Evolutionary conservation across 768 basidiomycete genomes (phyloP), one percentile per base, ranked within the genome.

Genomic region (Phallus indusiatus): DNA sequence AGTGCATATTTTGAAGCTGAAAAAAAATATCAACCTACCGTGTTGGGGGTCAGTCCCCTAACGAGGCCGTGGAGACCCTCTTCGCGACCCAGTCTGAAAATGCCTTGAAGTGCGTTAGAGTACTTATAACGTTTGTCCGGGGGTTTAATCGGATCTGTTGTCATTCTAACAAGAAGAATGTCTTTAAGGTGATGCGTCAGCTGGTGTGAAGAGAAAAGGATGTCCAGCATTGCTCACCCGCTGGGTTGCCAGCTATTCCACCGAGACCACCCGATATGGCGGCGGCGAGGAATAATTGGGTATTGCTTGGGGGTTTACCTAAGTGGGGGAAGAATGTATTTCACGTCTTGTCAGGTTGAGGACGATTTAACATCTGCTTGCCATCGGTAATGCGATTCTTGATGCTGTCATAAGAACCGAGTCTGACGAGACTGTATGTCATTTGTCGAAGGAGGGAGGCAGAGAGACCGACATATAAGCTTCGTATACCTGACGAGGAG

Each of bases 391-490:
- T 67, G 14, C 72, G 72, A 18, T 73, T 71, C 66, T 91, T 91
- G 68, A 88, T 76, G 54, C 83, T 81, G 66, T 94, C 92, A 67
- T 94, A 93, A 20, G 76, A 81, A 21, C 91, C 91, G 33, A 94
- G 73, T 34, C 92, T 83, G 55, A 91, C 88, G 50, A 94, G 81
- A 0, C 90, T 90, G 67, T 94, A 94, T 10, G 90, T 85, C 90
- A 94, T 92, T 72, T 94, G 92, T 54, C 92, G 81, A 70, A 93
- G 76, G 21, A 92, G 70, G 2, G 91, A 90, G 5, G 91, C 91
- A 5, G 85, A 83, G 35, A 93, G 78, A 21, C 92, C 92, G 11
- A 86, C 83, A 65, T 89, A 93, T 22, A 94, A 71, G 62, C 88
- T 88, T 59, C 78, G 78, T 62, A 90, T 67, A 62, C 92, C 91